Conservation (phyloP, 495 filamentous ascomycete genomes). For the Penicillium dipodomyicola region DNA sequence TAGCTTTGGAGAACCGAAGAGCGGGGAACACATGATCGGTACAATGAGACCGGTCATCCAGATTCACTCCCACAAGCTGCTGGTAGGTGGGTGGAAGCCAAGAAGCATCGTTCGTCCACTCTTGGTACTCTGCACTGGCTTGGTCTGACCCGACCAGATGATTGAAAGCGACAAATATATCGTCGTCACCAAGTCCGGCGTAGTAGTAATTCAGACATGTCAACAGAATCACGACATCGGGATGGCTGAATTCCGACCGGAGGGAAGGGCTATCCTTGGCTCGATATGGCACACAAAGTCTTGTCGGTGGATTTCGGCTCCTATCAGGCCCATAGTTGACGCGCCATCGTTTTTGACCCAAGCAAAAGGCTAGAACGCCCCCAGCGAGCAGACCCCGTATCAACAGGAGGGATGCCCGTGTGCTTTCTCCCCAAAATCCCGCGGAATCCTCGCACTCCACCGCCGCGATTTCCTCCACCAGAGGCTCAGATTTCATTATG, state of each 20-base stretch:
- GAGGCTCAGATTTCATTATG: no score
- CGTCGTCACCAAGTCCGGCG: conserved; percentile 51
- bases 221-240: conserved; percentile 65
- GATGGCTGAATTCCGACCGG: conserved; percentile 71
- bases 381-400: conserved; percentile 47
- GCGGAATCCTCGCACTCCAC: no score
- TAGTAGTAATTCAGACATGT: conserved; percentile 72
- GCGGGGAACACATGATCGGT: conserved; percentile 47
- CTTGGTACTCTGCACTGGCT: conserved; percentile 51
- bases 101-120: conserved; percentile 47
- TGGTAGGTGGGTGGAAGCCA: conserved; percentile 38
- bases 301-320: conserved; percentile 40
- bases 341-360: conserved; percentile 61
- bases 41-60: conserved; percentile 50
- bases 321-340: conserved; percentile 45
- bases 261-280: conserved; percentile 64
- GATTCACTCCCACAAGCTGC: conserved; percentile 56
- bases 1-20: conserved; percentile 50
- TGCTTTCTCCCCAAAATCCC: no score
- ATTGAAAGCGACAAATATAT: conserved; percentile 50
- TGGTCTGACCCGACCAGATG: conserved; percentile 56
- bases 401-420: no score
- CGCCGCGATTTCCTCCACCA: no score
- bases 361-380: conserved; percentile 53
- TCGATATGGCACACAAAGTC: conserved; percentile 67